These are phyloP conservation scores for Colletotrichum sp. DNA, from an alignment of 2,329 filamentous ascomycete genomes.

Conservation along the genomic window DNA sequence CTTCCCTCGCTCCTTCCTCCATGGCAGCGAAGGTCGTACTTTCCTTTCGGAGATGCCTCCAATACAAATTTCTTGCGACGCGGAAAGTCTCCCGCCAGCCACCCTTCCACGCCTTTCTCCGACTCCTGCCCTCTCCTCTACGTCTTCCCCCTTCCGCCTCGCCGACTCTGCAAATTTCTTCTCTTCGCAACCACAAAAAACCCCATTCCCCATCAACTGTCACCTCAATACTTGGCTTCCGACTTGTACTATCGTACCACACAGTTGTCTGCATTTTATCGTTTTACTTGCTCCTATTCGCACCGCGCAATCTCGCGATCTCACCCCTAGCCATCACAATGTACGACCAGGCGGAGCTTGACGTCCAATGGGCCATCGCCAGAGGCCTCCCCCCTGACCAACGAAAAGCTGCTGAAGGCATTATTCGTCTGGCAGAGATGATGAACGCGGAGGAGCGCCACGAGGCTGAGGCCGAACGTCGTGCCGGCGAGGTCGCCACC, in stretches of 20 bases:
- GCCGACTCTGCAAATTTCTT: background rate
- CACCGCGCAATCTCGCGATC: background rate
- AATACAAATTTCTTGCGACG: background rate
- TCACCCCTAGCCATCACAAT: background rate
- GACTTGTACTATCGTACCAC: background rate
- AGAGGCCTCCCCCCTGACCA: background rate
- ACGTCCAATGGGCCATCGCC: background rate
- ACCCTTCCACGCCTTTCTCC: background rate
- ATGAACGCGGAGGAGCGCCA: background rate
- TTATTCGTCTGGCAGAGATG: background rate
- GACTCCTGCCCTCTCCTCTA: background rate
- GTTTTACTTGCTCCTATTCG: background rate
- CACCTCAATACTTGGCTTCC: background rate
- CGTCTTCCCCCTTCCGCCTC: background rate
- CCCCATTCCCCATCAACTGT: background rate
- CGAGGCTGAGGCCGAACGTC: background rate
- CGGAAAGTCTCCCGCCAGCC: background rate
- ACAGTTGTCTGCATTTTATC: background rate
- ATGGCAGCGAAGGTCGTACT: background rate
- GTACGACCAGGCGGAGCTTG: background rate
- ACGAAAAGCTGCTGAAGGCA: background rate
- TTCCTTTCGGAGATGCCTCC: background rate
- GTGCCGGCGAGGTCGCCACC: background rate
- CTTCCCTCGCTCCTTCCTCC: background rate
- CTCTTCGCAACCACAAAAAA: background rate